phyloP scores from a whole-genome alignment of 768 basidiomycete genomes.

The Lentinula raphanica region DNA sequence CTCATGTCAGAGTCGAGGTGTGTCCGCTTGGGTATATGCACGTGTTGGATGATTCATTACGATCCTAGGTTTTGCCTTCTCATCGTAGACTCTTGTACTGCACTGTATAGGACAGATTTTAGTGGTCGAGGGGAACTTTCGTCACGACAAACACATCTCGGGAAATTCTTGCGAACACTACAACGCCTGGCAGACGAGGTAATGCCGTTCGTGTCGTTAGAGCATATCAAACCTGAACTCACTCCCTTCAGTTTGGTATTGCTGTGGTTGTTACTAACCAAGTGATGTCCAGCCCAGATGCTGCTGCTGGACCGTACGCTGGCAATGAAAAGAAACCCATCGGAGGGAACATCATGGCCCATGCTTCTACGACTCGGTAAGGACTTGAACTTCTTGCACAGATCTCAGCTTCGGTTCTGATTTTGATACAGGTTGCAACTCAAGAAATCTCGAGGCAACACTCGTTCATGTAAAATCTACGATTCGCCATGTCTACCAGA shows the following conservation, averaged over 20 bases:
- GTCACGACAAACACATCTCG: conserved; percentile 91
- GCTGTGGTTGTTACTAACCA: conserved; percentile 98
- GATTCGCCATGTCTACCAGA: conserved; percentile 98
- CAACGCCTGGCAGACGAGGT: conserved; percentile 97
- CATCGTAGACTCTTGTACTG: conserved; percentile 95
- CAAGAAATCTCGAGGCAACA: conserved; percentile 87
- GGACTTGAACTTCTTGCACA: conserved; percentile 13
- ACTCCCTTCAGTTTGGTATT: conserved; percentile 74
- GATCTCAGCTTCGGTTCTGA: conserved; percentile 4
- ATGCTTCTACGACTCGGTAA: conserved; percentile 94
- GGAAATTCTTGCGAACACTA: conserved; percentile 89
- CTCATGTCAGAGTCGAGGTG: conserved; percentile 98
- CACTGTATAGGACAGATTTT: conserved; percentile 93
- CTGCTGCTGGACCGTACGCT: conserved; percentile 81
- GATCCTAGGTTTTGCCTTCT: conserved; percentile 83
- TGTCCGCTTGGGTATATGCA: conserved; percentile 20
- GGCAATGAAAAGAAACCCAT: conserved; percentile 97
- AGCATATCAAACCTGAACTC: background rate
- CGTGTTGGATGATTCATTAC: background rate
- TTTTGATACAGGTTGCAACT: conserved; percentile 63
- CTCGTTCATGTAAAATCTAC: conserved; percentile 93
- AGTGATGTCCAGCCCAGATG: conserved; percentile 99
- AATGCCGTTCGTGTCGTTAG: background rate
- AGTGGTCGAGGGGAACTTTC: conserved; percentile 93
- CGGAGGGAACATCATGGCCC: conserved; percentile 98